Base-by-base conservation (phyloP, 768 basidiomycete species). In the Suillus americanus region DNA sequence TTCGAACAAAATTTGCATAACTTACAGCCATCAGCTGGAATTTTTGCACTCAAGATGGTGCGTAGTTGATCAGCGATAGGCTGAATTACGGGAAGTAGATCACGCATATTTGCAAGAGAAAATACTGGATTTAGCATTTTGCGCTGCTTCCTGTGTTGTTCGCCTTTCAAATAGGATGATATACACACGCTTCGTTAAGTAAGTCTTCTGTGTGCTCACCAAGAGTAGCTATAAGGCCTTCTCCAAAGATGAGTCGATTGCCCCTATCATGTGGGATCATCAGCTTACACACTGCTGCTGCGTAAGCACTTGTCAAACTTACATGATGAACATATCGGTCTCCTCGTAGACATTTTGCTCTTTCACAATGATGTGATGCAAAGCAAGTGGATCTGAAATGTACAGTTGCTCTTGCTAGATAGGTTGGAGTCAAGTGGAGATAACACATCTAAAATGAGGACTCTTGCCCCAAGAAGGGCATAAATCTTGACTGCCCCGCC, bases 341-440 rank as follows among this genome's bases (percentile, higher is more conserved):
- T 80, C 79, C 59, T 80, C 80, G 51, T 75, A 79, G 37, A 79
- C 62, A 56, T 76, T 67, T 37, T 73, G 72, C 56, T 76, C 79
- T 61, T 79, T 80, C 60, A 81, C 72, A 12, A 78, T 59, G 35
- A 80, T 74, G 60, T 79, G 71, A 64, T 79, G 71, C 6, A 81
- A 62, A 12, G 80, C 78, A 33, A 74, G 72, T 5, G 78, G 80
- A 45, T 80, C 80, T 8, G 73, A 75, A 41, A 80, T 64, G 63
- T 75, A 80, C 38, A 81, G 72, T 13, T 76, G 72, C 14, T 69
- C 72, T 69, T 60, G 33, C 70, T 75, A 54, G 57, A 50, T 23
- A 30, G 16, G 23, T 18, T 30, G 63, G 57, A 64, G 66, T 18
- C 7, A 20, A 62, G 62, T 40, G 35, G 37, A 60, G 23, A 60